Conservation (phyloP, 495 filamentous ascomycete genomes). For the Hyaloscypha finlandica region DNA sequence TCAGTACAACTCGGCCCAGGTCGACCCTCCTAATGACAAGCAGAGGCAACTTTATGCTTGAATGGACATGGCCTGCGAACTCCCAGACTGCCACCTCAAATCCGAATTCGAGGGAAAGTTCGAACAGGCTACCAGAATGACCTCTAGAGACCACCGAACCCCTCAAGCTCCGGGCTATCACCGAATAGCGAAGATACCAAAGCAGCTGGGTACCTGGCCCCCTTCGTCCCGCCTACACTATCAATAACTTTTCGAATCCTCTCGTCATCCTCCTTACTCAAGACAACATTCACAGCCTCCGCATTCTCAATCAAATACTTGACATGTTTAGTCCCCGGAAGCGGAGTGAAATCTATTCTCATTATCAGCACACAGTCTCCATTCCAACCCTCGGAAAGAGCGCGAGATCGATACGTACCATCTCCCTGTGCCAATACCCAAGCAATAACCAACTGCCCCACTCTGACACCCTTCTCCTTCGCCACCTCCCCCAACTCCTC, state of each 20-base stretch:
- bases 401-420: not conserved
- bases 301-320: slow-evolving; percentile 44
- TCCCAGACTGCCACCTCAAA: too few species aligned
- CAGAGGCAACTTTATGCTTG: too few species aligned
- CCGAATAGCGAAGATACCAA: slow-evolving; percentile 34
- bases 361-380: not conserved
- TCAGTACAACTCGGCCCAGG: too few species aligned
- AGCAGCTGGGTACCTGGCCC: slow-evolving; percentile 37
- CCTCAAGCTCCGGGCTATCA: slow-evolving; percentile 35
- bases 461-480: slow-evolving; percentile 65
- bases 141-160: not conserved
- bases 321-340: slow-evolving; percentile 49
- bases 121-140: too few species aligned
- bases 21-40: too few species aligned
- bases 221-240: slow-evolving; percentile 36
- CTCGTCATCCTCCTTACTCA: slow-evolving; percentile 39
- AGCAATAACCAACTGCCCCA: slow-evolving; percentile 72
- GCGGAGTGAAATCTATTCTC: slow-evolving; percentile 51
- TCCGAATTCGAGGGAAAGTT: too few species aligned
- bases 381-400: not conserved
- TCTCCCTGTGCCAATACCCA: slow-evolving; percentile 54
- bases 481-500: slow-evolving; percentile 67
- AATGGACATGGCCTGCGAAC: too few species aligned
- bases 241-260: slow-evolving; percentile 35
- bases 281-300: slow-evolving; percentile 30